Percentiles rank a stretch among this genome's conserved stretches.
These are phyloP conservation scores for Pythium chondricola DNA, from an alignment of 352 stramenopile genomes.

Conservation along the genomic window DNA sequence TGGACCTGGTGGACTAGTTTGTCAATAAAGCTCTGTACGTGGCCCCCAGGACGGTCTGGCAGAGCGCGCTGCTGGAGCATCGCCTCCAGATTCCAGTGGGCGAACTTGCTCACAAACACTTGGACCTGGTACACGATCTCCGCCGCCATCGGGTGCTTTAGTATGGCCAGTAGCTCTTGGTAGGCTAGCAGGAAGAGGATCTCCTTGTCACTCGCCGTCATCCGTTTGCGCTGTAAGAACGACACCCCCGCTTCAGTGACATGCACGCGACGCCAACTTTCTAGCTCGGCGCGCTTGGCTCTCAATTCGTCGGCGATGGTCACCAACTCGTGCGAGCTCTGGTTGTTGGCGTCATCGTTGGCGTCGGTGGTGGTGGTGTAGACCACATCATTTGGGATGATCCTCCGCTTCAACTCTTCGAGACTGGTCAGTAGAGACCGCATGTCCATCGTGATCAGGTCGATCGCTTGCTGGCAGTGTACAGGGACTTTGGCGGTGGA, in stretches of 20 bases:
- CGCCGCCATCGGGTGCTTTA: conserved; percentile 54
- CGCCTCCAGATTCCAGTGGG: conserved; percentile 43
- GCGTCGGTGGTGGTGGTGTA: conserved; percentile 6
- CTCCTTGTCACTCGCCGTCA: conserved; percentile 40
- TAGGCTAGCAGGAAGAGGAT: conserved; percentile 57
- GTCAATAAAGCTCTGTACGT: conserved; percentile 57
- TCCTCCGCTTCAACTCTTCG: conserved; percentile 10
- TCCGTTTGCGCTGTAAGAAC: conserved; percentile 19
- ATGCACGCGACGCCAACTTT: conserved; percentile 38
- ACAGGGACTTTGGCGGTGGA: conserved; percentile 7
- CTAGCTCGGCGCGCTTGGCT: conserved; percentile 27
- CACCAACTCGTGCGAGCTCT: not conserved
- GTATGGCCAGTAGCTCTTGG: conserved; percentile 41
- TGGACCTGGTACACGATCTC: conserved; percentile 80
- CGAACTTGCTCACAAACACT: conserved; percentile 59
- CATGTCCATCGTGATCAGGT: conserved; percentile 19
- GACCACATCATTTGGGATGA: conserved; percentile 24
- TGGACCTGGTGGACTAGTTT: conserved; percentile 57
- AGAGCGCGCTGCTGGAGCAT: conserved; percentile 35
- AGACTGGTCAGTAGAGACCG: conserved; percentile 6
- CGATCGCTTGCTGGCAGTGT: conserved; percentile 41
- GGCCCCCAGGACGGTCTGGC: conserved; percentile 40
- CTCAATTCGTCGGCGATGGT: conserved; percentile 47
- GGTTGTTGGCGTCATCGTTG: conserved; percentile 8
- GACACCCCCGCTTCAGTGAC: not conserved